Percentiles rank a stretch among this genome's conserved stretches.
These are phyloP conservation scores for Diaporthe sp. DNA, from an alignment of 2,329 filamentous ascomycete genomes.

Conservation along the genomic window DNA sequence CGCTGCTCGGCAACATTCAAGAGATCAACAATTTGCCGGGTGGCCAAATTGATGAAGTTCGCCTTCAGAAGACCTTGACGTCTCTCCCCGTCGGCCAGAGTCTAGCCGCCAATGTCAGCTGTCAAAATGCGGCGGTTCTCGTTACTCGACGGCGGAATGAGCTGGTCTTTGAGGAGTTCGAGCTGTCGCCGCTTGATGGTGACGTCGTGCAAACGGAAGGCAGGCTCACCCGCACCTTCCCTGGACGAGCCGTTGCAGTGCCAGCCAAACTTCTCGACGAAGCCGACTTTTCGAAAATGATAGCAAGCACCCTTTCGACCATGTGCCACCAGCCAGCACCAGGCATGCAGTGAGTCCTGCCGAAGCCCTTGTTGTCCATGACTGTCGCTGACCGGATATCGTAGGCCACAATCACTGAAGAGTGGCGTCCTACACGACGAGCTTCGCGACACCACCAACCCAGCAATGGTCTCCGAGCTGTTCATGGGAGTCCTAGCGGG, in stretches of 20 bases:
- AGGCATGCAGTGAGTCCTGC: constrained; percentile 13
- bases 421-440: constrained; percentile 46
- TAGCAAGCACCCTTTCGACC: constrained; percentile 15
- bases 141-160: not conserved
- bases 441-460: constrained; percentile 57
- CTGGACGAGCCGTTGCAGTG: constrained; percentile 2
- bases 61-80: not conserved
- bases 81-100: not conserved
- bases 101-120: not conserved
- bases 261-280: not conserved
- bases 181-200: not conserved
- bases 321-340: not conserved
- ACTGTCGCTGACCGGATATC: not conserved
- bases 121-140: constrained; percentile 18
- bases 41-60: not conserved
- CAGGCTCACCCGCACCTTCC: constrained; percentile 14
- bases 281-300: not conserved
- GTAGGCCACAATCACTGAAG: constrained; percentile 44
- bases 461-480: constrained; percentile 60
- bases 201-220: not conserved
- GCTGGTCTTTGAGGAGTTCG: constrained; percentile 21
- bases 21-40: not conserved
- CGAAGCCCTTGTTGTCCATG: not conserved
- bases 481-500: constrained; percentile 54
- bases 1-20: not conserved